Percentiles rank a stretch among this genome's conserved stretches.
Evolutionary conservation across 768 basidiomycete genomes (phyloP).

Genomic region (Mycena rebaudengoi): DNA sequence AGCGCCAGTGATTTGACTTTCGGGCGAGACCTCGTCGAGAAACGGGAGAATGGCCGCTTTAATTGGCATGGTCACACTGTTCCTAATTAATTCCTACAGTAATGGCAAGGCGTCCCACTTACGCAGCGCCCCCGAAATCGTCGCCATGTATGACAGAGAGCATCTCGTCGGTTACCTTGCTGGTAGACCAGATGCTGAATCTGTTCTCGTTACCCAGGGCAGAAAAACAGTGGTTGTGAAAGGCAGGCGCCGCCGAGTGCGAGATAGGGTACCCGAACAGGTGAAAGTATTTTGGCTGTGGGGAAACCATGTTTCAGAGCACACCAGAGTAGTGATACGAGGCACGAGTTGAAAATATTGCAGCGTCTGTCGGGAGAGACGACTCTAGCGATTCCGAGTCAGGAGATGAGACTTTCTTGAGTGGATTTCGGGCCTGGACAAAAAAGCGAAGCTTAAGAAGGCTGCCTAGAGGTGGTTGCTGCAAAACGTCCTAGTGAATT

Average conservation of each 20-base stretch:
- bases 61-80: constrained; percentile 47
- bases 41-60: constrained; percentile 43
- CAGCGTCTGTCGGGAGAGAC: too few relatives aligned
- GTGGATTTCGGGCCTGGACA: too few relatives aligned
- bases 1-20: constrained; percentile 40
- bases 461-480: too few relatives aligned
- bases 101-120: constrained; percentile 5
- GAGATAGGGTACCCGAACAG: constrained; percentile 47
- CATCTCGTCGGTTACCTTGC: constrained; percentile 41
- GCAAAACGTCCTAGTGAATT: too few relatives aligned
- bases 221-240: constrained; percentile 43
- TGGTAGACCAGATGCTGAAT: constrained; percentile 42
- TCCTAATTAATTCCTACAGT: not conserved
- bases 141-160: constrained; percentile 30
- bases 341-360: too few relatives aligned
- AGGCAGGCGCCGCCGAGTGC: constrained; percentile 41
- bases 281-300: constrained; percentile 22
- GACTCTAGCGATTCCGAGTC: too few relatives aligned
- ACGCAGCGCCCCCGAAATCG: constrained; percentile 46
- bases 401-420: too few relatives aligned
- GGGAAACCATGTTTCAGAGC: not conserved
- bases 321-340: not conserved
- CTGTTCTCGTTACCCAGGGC: constrained; percentile 33
- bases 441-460: too few relatives aligned
- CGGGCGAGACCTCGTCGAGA: constrained; percentile 43